Percentiles rank a stretch among this genome's conserved stretches.
These are phyloP conservation scores for Neonectria hederae DNA, from an alignment of 2,329 filamentous ascomycete genomes.

Conservation along the genomic window DNA sequence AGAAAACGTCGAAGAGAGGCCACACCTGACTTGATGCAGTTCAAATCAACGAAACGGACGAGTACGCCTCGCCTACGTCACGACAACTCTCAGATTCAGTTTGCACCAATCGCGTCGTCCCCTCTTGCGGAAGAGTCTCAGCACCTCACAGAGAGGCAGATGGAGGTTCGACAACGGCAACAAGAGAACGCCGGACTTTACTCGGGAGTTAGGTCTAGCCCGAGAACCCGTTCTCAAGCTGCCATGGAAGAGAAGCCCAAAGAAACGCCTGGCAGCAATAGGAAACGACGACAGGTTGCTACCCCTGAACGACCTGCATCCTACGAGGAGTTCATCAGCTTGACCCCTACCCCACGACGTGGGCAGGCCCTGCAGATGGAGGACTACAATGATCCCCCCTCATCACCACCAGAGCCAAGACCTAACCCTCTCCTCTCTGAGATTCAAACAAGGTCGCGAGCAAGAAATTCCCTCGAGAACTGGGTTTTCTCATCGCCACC, in stretches of 20 bases:
- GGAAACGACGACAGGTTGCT: conserved; percentile 46
- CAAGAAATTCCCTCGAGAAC: conserved; percentile 46
- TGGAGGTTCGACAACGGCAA: conserved; percentile 79
- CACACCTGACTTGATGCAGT: conserved; percentile 39
- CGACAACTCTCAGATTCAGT: conserved; percentile 84
- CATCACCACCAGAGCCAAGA: conserved; percentile 66
- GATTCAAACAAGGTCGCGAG: conserved; percentile 59
- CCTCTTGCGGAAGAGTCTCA: conserved; percentile 70
- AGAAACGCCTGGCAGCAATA: conserved; percentile 16
- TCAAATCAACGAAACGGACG: conserved; percentile 40
- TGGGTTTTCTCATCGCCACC: conserved; percentile 69
- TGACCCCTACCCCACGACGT: conserved; percentile 69
- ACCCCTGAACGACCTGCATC: conserved; percentile 57
- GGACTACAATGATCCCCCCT: conserved; percentile 64
- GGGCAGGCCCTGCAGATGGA: conserved; percentile 61
- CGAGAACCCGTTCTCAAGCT: conserved; percentile 37
- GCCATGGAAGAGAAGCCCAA: conserved; percentile 27
- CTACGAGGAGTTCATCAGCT: conserved; percentile 64
- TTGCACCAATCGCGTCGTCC: conserved; percentile 72
- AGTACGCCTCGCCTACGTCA: conserved; percentile 70
- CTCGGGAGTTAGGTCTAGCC: conserved; percentile 70
- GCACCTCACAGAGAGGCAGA: conserved; percentile 80
- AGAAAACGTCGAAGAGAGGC: conserved; percentile 44
- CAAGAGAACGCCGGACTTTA: conserved; percentile 73
- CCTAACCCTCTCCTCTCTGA: conserved; percentile 62